A percentile compares a stretch with the other conserved stretches of the same genome.
Conservation (phyloP, 257 asterid species). For the Solanum arcanum region DNA sequence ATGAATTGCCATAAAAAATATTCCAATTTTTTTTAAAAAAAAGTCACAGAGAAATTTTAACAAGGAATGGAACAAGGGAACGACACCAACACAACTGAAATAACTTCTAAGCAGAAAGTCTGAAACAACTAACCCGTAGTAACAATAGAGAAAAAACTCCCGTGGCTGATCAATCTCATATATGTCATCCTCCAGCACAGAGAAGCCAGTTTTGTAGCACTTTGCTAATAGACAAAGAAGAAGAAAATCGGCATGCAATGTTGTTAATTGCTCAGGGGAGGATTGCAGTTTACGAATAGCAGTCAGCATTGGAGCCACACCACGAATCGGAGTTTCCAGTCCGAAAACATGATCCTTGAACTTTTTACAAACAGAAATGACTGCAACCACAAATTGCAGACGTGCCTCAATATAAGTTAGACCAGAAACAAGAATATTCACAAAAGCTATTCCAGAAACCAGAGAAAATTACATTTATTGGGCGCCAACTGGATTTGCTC, state of each 20-base stretch:
- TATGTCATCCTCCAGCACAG: slow-evolving; percentile 57
- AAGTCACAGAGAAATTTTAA: neutral
- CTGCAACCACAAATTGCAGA: slow-evolving; percentile 33
- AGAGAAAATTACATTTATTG: slow-evolving; percentile 52
- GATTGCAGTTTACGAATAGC: slow-evolving; percentile 64
- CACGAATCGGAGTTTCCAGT: slow-evolving; percentile 69
- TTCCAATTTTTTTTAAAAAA: neutral
- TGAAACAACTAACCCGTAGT: slow-evolving; percentile 65
- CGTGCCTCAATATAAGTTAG: slow-evolving; percentile 9
- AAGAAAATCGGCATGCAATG: slow-evolving; percentile 84
- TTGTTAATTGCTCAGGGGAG: slow-evolving; percentile 69
- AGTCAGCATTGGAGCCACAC: slow-evolving; percentile 72
- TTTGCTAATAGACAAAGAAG: slow-evolving; percentile 72
- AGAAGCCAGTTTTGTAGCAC: slow-evolving; percentile 69
- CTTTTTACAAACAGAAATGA: slow-evolving; percentile 69
- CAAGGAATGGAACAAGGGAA: neutral
- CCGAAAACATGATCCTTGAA: slow-evolving; percentile 62
- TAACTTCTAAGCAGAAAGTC: neutral
- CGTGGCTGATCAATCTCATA: slow-evolving; percentile 85
- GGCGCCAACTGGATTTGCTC: slow-evolving; percentile 81
- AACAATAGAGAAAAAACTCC: slow-evolving; percentile 79
- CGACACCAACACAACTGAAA: neutral
- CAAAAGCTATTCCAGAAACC: neutral
- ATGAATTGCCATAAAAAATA: neutral
- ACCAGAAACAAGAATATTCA: neutral